Base-by-base conservation (phyloP, 495 filamentous ascomycete genomes). In the Neurospora sublineolata region DNA sequence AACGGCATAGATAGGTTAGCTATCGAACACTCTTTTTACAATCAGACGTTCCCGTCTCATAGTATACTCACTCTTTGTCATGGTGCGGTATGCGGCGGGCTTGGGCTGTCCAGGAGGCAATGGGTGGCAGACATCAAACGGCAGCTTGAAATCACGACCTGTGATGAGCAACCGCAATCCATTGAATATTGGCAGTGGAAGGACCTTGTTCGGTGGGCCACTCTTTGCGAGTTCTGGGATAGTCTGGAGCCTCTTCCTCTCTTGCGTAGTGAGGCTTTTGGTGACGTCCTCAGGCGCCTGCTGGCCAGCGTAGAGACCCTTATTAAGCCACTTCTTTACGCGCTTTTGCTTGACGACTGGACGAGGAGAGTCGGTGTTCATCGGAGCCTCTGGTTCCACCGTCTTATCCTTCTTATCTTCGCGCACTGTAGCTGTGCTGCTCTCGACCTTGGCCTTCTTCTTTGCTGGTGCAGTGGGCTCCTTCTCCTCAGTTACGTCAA, bases 241-340 rank as follows among this genome's bases (percentile, higher is more conserved):
- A 70, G 87, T 86, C 37, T 84, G 84, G 71, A 88, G 84, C 76
- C 86, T 90, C 80, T 87, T 88, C 74, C 83, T 83, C 77, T 93
- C 90, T 68, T 85, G 86, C 11, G 87, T 73, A 36, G 79, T 84
- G 30, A 86, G 82, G 41, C 82, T 86, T 73, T 88, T 87, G 67
- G 86, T 81, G 69, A 92, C 83, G 71, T 91, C 87, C 3, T 86
- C 73, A 0, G 86, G 86, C 6, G 77, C 71, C 39, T 92, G 87
- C 76, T 97, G 95, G 20, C 94, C 95, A 4, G 93, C 88, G 76
- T 96, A 99, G n/a, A 99, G 81, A 3, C 94, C 94, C 76, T 93
- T 90, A 70, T 85, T 82, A 68, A 94, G 77, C 89, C 92, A 97
- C 42, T 88, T 85, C 84, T 94, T 96, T 42, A 82, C 79, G 67